A percentile compares a stretch with the other conserved stretches of the same genome.
Conservation (phyloP, 345 rosid species). For the Citrus medica region DNA sequence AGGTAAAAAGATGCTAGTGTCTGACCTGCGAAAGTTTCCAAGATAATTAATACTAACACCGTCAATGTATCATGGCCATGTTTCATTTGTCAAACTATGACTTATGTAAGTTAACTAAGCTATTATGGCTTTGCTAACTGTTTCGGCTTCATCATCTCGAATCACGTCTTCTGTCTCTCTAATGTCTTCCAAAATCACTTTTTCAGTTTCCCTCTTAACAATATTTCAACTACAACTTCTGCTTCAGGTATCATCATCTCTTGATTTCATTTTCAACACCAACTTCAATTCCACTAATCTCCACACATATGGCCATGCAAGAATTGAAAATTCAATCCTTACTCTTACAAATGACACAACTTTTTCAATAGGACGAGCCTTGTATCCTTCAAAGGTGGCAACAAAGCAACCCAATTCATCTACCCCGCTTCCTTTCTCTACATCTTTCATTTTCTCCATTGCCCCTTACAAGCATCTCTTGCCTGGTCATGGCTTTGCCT, state of each 20-base stretch:
- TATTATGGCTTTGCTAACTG: not conserved
- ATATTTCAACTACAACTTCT: not conserved
- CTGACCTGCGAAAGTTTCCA: not conserved
- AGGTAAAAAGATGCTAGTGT: not conserved
- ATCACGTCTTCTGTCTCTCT: not conserved
- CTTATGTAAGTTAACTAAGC: too few relatives aligned
- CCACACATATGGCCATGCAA: constrained; percentile 31
- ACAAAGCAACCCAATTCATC: constrained; percentile 34
- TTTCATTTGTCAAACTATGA: too few relatives aligned
- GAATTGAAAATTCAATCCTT: constrained; percentile 35
- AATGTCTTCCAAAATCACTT: not conserved
- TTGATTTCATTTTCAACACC: constrained; percentile 29
- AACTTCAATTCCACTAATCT: constrained; percentile 31
- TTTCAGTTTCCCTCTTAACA: not conserved
- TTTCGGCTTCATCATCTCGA: not conserved
- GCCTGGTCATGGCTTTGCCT: constrained; percentile 54
- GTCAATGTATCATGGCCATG: too few relatives aligned
- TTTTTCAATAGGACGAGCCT: constrained; percentile 40
- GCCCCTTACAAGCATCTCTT: constrained; percentile 34
- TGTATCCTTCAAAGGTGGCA: constrained; percentile 28
- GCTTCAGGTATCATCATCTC: constrained; percentile 5
- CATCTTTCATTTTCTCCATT: constrained; percentile 56
- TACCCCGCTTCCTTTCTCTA: constrained; percentile 35
- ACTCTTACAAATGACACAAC: constrained; percentile 41
- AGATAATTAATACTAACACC: too few relatives aligned